Conservation (phyloP, 1,284 basidiomycete genomes). For the Cryptococcus sp. region DNA sequence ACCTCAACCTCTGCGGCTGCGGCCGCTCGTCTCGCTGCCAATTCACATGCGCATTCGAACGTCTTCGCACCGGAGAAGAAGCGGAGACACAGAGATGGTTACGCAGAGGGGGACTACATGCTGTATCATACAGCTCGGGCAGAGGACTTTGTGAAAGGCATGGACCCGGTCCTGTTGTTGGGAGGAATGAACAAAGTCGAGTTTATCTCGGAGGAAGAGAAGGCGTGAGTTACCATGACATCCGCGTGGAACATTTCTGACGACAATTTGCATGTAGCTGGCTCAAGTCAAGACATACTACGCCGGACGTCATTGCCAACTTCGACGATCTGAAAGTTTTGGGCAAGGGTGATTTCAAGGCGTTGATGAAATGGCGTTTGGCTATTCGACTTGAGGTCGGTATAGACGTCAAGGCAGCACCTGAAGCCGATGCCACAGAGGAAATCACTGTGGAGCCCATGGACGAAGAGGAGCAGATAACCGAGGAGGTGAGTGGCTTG, state of each 20-base stretch:
- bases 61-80: conserved; percentile 99
- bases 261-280: conserved; percentile 56
- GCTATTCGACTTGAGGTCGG: conserved; percentile 83
- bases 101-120: conserved; percentile 92
- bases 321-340: conserved; percentile 93
- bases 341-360: conserved; percentile 96
- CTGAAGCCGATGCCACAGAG: conserved; percentile 73
- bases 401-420: conserved; percentile 73
- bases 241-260: not conserved
- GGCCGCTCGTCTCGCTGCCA: conserved; percentile 34
- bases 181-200: conserved; percentile 82
- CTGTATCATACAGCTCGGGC: conserved; percentile 77
- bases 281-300: conserved; percentile 71
- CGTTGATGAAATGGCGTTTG: conserved; percentile 86
- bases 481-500: conserved; percentile 67
- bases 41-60: conserved; percentile 65
- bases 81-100: conserved; percentile 88
- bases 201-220: conserved; percentile 82
- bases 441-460: conserved; percentile 73
- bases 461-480: conserved; percentile 85
- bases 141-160: conserved; percentile 68
- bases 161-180: conserved; percentile 77
- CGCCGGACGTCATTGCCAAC: conserved; percentile 75
- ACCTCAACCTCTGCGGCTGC: conserved; percentile 42
- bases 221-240: conserved; percentile 60